Percentiles rank a stretch among this genome's conserved stretches.
phyloP scores from a whole-genome alignment of 306 rosid species.

The Gastrolobium bilobum region DNA sequence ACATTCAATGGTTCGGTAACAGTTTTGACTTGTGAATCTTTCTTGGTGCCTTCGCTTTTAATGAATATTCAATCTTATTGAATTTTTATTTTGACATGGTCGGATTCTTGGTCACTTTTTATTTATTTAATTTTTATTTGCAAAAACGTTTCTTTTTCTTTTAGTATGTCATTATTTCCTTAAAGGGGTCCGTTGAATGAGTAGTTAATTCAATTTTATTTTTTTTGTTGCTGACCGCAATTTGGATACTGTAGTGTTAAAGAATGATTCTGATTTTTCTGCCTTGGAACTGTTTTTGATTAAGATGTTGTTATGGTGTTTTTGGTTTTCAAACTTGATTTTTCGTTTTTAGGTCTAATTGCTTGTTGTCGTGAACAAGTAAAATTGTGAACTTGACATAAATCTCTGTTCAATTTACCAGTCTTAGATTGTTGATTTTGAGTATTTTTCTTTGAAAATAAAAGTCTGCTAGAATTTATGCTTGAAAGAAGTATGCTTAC shows the following conservation, averaged over 20 bases:
- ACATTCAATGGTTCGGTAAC: constrained; percentile 26
- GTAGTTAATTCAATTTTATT: constrained; percentile 55
- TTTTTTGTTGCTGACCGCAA: constrained; percentile 44
- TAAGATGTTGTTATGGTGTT: constrained; percentile 62
- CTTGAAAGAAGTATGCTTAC: background rate
- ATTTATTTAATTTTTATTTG: background rate
- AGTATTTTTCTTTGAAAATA: constrained; percentile 29
- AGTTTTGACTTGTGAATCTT: constrained; percentile 39
- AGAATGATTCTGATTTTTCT: constrained; percentile 53
- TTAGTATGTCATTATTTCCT: background rate
- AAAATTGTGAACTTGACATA: constrained; percentile 42
- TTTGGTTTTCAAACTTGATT: constrained; percentile 50
- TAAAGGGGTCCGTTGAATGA: constrained; percentile 41
- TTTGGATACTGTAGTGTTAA: constrained; percentile 36
- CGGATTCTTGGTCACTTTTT: constrained; percentile 8
- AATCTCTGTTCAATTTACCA: constrained; percentile 19
- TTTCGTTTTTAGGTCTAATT: constrained; percentile 40
- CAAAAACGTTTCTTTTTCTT: background rate
- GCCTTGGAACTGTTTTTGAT: constrained; percentile 49
- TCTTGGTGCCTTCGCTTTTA: constrained; percentile 15
- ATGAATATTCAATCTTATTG: constrained; percentile 14
- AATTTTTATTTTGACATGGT: constrained; percentile 21
- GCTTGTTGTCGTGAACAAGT: constrained; percentile 49
- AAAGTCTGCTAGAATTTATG: constrained; percentile 20
- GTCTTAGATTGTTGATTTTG: constrained; percentile 12